phyloP scores from a whole-genome alignment of 2,329 filamentous ascomycete species.

The Ascochyta rabiei region DNA sequence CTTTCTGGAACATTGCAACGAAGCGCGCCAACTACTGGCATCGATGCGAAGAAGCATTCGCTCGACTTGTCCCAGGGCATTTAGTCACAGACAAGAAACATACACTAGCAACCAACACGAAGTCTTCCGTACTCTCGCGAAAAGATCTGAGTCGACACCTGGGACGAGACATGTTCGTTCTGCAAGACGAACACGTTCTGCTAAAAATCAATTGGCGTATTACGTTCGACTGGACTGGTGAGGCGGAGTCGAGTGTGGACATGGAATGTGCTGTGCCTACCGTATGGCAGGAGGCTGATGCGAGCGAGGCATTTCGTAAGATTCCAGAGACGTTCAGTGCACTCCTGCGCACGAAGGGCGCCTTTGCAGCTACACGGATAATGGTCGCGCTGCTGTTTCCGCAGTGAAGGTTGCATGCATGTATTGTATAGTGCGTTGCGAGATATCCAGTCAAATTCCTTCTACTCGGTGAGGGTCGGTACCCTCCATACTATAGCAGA shows the following conservation, averaged over 20 bases:
- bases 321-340: slow-evolving; percentile 67
- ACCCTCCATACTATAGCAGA: not conserved
- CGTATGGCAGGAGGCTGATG: slow-evolving; percentile 67
- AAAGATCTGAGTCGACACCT: slow-evolving; percentile 58
- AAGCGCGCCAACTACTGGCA: slow-evolving; percentile 69
- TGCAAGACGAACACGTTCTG: slow-evolving; percentile 48
- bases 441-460: slow-evolving; percentile 9
- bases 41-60: slow-evolving; percentile 58
- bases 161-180: slow-evolving; percentile 35
- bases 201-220: slow-evolving; percentile 68
- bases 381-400: slow-evolving; percentile 64
- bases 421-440: not conserved
- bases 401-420: slow-evolving; percentile 2
- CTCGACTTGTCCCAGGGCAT: slow-evolving; percentile 27
- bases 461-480: not conserved
- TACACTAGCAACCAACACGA: slow-evolving; percentile 15
- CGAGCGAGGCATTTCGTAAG: slow-evolving; percentile 60
- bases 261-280: slow-evolving; percentile 63
- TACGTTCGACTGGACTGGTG: slow-evolving; percentile 74
- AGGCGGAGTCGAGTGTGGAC: slow-evolving; percentile 65
- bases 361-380: slow-evolving; percentile 63
- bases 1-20: slow-evolving; percentile 68
- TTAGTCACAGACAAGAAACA: slow-evolving; percentile 28
- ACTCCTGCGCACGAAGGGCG: slow-evolving; percentile 62
- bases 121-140: slow-evolving; percentile 33